phyloP scores from a whole-genome alignment of 1,284 basidiomycete species.

The Puccinia horiana region DNA sequence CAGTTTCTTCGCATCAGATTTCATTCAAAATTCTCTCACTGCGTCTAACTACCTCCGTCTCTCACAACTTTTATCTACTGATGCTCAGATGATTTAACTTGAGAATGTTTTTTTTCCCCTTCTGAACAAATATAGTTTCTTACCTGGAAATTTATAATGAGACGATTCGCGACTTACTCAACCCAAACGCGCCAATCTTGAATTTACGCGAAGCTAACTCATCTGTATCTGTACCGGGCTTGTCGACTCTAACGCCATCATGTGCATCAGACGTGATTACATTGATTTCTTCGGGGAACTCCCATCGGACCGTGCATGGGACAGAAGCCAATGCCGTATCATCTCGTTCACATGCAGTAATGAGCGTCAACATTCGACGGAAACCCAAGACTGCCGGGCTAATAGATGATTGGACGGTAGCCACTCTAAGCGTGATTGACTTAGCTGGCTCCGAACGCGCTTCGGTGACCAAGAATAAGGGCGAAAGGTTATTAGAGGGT shows the following conservation, averaged over 20 bases:
- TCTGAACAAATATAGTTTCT: constrained; percentile 66
- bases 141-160: constrained; percentile 98
- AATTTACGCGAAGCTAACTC: constrained; percentile 82
- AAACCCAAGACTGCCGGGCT: constrained; percentile 65
- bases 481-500: constrained; percentile 94
- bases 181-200: constrained; percentile 67
- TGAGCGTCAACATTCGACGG: constrained; percentile 87
- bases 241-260: constrained; percentile 74
- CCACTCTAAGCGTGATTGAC: constrained; percentile 92
- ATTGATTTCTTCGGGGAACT: constrained; percentile 83
- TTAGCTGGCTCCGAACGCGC: constrained; percentile 92
- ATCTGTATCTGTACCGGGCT: constrained; percentile 77
- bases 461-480: constrained; percentile 90
- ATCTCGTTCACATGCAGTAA: constrained; percentile 90
- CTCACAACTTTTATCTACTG: neutral
- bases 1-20: neutral
- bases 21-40: neutral
- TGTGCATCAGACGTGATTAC: constrained; percentile 88
- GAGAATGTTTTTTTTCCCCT: neutral
- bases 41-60: neutral
- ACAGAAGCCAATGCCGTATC: constrained; percentile 93
- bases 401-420: constrained; percentile 77
- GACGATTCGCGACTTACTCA: constrained; percentile 89
- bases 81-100: neutral
- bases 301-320: constrained; percentile 81